phyloP scores from a whole-genome alignment of 768 basidiomycete genomes.

The Rhizopogon sp. region DNA sequence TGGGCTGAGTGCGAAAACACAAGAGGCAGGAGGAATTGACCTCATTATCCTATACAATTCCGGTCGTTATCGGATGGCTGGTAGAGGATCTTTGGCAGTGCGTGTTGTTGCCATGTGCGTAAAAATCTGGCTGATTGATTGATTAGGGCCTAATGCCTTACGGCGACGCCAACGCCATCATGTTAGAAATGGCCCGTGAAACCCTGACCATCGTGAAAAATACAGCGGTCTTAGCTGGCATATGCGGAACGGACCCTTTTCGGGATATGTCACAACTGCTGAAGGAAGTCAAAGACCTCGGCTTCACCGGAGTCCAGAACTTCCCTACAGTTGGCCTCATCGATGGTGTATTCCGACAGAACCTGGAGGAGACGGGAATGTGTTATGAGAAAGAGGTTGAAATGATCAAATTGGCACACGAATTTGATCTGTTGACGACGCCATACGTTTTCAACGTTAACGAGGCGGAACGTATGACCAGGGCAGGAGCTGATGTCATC shows the following conservation, averaged over 20 bases:
- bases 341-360: slow-evolving; percentile 23
- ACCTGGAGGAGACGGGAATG: slow-evolving; percentile 26
- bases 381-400: slow-evolving; percentile 26
- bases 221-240: slow-evolving; percentile 22
- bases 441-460: slow-evolving; percentile 23
- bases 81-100: slow-evolving; percentile 24
- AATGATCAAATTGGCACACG: slow-evolving; percentile 21
- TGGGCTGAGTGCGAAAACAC: slow-evolving; percentile 22
- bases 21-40: slow-evolving; percentile 22
- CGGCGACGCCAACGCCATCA: slow-evolving; percentile 22
- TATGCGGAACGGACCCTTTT: slow-evolving; percentile 25
- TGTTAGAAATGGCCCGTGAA: slow-evolving; percentile 25
- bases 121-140: background rate
- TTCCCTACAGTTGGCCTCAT: slow-evolving; percentile 25
- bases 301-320: slow-evolving; percentile 22
- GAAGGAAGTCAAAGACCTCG: slow-evolving; percentile 19
- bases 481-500: slow-evolving; percentile 20
- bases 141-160: slow-evolving; percentile 23
- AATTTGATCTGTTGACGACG: slow-evolving; percentile 19
- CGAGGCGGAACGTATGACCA: slow-evolving; percentile 20
- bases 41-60: slow-evolving; percentile 27
- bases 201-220: slow-evolving; percentile 21
- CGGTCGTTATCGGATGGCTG: slow-evolving; percentile 26
- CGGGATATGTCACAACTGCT: slow-evolving; percentile 21
- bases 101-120: slow-evolving; percentile 3